Evolutionary conservation across 495 filamentous ascomycete species (phyloP).

Genomic region (Ascobolus immersus): DNA sequence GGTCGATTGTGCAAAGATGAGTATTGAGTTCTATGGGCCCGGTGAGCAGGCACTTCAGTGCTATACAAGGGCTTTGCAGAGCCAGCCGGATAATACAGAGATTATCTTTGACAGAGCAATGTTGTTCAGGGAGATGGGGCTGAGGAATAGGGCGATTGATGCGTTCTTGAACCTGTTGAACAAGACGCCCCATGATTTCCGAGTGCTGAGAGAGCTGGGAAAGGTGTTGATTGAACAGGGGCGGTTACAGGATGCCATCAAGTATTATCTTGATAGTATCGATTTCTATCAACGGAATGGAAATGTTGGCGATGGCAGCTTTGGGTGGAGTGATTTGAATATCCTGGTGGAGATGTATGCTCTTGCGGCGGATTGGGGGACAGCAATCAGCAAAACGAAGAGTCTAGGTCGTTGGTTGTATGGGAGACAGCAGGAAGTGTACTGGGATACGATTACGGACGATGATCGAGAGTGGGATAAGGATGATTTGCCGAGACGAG

Average conservation of each 20-base stretch:
- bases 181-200: conserved; percentile 14
- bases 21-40: conserved; percentile 13
- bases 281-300: conserved; percentile 14
- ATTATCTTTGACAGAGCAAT: conserved; percentile 15
- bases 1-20: conserved; percentile 16
- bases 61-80: conserved; percentile 14
- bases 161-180: conserved; percentile 13
- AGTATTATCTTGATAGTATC: conserved; percentile 14
- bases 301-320: conserved; percentile 14
- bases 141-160: conserved; percentile 13
- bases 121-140: conserved; percentile 13
- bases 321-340: conserved; percentile 64
- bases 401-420: conserved; percentile 55
- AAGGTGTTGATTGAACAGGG: conserved; percentile 13
- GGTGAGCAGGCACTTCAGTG: conserved; percentile 16
- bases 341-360: conserved; percentile 60
- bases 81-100: conserved; percentile 16
- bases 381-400: conserved; percentile 43
- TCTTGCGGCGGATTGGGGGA: conserved; percentile 30
- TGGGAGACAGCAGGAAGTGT: conserved; percentile 42
- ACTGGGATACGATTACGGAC: conserved; percentile 48
- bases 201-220: conserved; percentile 12
- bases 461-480: conserved; percentile 89
- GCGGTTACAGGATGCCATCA: conserved; percentile 12
- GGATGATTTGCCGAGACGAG: conserved; percentile 38